Conservation (phyloP, 805 yeast genomes). For the Brettanomyces anomalus region DNA sequence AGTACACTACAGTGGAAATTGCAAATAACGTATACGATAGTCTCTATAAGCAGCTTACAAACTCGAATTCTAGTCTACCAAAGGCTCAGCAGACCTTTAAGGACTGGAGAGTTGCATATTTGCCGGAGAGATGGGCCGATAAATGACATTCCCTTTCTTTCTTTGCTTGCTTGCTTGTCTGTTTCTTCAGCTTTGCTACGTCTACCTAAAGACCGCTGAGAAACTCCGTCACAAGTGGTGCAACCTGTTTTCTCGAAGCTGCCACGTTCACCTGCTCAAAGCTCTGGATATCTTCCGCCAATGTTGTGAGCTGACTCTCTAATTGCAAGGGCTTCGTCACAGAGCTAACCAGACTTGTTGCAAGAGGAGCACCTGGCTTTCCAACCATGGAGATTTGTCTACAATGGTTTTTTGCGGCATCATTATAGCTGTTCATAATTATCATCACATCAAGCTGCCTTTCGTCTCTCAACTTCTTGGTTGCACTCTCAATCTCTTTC, state of each 20-base stretch:
- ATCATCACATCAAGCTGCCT: conserved; percentile 31
- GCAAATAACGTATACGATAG: conserved; percentile 28
- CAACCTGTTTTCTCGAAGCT: conserved; percentile 83
- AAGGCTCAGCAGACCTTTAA: conserved; percentile 10
- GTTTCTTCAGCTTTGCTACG: no score
- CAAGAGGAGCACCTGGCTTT: conserved; percentile 5
- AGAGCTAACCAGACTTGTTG: conserved; percentile 8
- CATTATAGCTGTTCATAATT: conserved; percentile 39
- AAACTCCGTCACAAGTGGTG: conserved; percentile 40
- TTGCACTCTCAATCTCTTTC: conserved; percentile 13
- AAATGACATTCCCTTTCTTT: no score
- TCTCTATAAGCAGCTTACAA: conserved; percentile 21
- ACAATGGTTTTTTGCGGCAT: conserved; percentile 20
- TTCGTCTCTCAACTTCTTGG: conserved; percentile 18
- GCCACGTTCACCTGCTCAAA: conserved; percentile 40
- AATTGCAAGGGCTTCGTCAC: conserved; percentile 20
- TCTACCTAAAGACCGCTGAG: no score
- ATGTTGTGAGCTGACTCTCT: conserved; percentile 2
- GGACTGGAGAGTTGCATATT: conserved; percentile 24
- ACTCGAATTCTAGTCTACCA: conserved; percentile 29
- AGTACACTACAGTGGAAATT: conserved; percentile 20
- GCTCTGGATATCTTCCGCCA: conserved; percentile 7
- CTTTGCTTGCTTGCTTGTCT: no score
- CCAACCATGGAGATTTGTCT: conserved; percentile 35
- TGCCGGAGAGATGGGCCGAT: conserved; percentile 13